Evolutionary conservation across 2,329 filamentous ascomycete species (phyloP), one percentile per base, ranked within the genome.

Genomic region (Xenoacremonium recifei): DNA sequence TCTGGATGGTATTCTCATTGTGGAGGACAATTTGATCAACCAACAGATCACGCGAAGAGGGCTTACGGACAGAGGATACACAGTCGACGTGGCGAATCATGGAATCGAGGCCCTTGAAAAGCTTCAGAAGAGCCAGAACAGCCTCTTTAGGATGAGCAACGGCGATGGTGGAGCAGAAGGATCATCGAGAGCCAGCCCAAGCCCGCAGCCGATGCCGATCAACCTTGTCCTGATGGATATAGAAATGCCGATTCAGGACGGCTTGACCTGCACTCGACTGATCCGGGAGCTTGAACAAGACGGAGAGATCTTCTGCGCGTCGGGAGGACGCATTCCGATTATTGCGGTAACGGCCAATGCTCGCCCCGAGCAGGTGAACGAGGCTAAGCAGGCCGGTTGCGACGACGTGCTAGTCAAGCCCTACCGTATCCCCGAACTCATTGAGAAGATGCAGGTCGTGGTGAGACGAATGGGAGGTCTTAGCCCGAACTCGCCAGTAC

Each of bases 161-260:
- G 23, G 15, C 10, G 20, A 11, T 17, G 7, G 4, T 6, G 37
- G 33, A 10, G 37, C 34, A 21, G 42, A 40, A 11, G 35, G 36
- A 21, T 39, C 47, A 20, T 20, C 33, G n/a, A 48, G 47, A 16
- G 50, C 48, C 42, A 48, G 37, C 13, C 30, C 45, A 9, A 45
- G 49, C 25, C 37, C 48, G 4, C 27, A 42, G 7, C 50, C 53
- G 5, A 50, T 72, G 19, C 65, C 70, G 1, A 64, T 85, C 18
- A 77, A 77, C 37, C 69, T 87, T 4, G 78, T 89, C 15, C 69
- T 89, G 16, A 89, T 89, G 85, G 85, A 89, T 54, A 80, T 87
- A 52, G 83, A 88, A 57, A 88, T 89, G 85, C 85, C 85, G 2
- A 66, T 87, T 13, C 84, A 85, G 71, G 83, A 88, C 51, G 85